These are phyloP conservation scores for Durio zibethinus DNA, from an alignment of 345 rosid species.

Conservation along the genomic window DNA sequence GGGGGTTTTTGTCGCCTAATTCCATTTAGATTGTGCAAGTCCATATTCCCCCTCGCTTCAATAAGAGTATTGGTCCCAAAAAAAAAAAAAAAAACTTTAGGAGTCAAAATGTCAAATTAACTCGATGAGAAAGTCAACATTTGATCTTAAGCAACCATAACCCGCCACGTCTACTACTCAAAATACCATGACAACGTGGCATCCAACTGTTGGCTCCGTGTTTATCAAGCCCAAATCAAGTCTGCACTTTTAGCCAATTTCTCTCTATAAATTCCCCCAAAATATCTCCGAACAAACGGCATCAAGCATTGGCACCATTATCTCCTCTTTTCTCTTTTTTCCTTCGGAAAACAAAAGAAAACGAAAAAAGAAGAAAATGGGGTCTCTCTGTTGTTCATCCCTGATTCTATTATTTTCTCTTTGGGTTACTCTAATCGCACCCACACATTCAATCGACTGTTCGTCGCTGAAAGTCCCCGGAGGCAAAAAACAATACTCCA, in stretches of 20 bases:
- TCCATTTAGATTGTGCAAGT: neutral
- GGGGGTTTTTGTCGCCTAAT: no score
- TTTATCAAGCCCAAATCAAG: neutral
- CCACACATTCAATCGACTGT: constrained; percentile 48
- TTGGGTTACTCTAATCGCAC: constrained; percentile 33
- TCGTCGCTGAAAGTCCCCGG: constrained; percentile 38
- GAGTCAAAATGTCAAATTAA: neutral
- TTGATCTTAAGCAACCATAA: neutral
- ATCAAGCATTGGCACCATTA: neutral
- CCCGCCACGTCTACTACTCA: neutral
- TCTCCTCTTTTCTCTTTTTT: neutral
- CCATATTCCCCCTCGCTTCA: neutral
- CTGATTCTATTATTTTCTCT: constrained; percentile 18
- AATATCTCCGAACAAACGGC: neutral
- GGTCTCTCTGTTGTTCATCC: constrained; percentile 17
- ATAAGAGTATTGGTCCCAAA: no score
- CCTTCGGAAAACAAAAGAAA: neutral
- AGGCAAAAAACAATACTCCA: constrained; percentile 29
- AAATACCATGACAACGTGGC: neutral
- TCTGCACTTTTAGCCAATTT: neutral
- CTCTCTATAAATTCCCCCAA: neutral
- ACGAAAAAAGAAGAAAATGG: neutral
- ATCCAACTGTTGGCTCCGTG: no score
- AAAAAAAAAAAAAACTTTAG: no score
- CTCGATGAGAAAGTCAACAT: neutral